Conservation (phyloP, 495 filamentous ascomycete species). For the Podospora conica region DNA sequence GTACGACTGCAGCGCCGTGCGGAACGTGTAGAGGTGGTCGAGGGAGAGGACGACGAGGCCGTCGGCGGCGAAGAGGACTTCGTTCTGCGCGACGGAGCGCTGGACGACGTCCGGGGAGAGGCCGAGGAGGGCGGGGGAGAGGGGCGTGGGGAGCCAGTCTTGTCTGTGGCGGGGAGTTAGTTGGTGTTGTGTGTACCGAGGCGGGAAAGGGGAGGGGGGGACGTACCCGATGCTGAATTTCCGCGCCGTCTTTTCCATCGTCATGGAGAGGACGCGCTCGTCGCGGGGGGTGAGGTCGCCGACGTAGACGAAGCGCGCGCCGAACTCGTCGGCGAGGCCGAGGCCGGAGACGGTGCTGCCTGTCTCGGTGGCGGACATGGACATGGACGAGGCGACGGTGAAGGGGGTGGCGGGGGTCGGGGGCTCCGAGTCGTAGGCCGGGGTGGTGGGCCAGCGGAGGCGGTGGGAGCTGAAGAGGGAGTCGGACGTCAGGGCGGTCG, state of each 20-base stretch:
- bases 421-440: conserved; percentile 28
- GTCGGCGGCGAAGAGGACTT: conserved; percentile 63
- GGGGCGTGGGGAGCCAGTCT: conserved; percentile 36
- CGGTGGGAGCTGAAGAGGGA: conserved; percentile 15
- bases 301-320: conserved; percentile 33
- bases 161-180: conserved; percentile 17
- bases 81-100: conserved; percentile 61
- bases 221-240: conserved; percentile 40
- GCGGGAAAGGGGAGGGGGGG: neutral
- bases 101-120: conserved; percentile 50
- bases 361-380: conserved; percentile 11
- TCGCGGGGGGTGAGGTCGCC: conserved; percentile 27
- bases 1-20: conserved; percentile 55
- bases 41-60: conserved; percentile 61
- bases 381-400: conserved; percentile 29
- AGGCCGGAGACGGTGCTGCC: conserved; percentile 7
- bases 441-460: conserved; percentile 21
- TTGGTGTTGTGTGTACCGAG: neutral
- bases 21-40: conserved; percentile 69
- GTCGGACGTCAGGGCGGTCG: conserved; percentile 18
- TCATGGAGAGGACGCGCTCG: conserved; percentile 34
- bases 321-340: conserved; percentile 29
- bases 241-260: conserved; percentile 38
- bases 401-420: conserved; percentile 41
- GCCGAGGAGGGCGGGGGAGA: conserved; percentile 30